These are phyloP conservation scores for Entomortierella lignicola DNA, from an alignment of 192 early-diverging fungal species.

Conservation along the genomic window DNA sequence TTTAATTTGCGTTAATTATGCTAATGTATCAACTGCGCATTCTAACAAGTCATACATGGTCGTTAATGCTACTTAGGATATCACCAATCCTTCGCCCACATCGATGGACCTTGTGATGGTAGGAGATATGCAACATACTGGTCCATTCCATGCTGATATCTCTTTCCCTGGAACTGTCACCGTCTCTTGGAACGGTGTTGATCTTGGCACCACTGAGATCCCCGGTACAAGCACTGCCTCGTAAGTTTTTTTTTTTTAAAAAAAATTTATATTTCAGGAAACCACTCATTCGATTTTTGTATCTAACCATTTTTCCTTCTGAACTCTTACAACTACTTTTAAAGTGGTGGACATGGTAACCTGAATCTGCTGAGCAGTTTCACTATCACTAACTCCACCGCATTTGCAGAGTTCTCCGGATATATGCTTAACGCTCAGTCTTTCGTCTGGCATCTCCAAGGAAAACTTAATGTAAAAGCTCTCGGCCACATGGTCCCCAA, in stretches of 20 bases:
- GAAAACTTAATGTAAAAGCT: constrained; percentile 56
- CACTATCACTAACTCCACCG: constrained; percentile 50
- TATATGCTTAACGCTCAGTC: constrained; percentile 59
- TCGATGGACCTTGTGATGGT: constrained; percentile 24
- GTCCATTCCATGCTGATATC: constrained; percentile 60
- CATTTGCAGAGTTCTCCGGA: constrained; percentile 59
- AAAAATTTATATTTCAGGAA: too few relatives aligned
- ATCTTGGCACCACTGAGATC: constrained; percentile 20
- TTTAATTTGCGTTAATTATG: background rate
- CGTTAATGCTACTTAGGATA: constrained; percentile 14
- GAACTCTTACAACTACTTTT: background rate
- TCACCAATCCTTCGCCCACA: constrained; percentile 18
- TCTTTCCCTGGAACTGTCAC: constrained; percentile 47
- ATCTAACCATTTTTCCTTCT: background rate
- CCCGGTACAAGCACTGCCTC: constrained; percentile 10
- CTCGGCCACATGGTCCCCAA: constrained; percentile 55
- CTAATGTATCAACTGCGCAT: too few relatives aligned
- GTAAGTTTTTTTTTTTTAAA: background rate
- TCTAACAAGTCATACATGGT: too few relatives aligned
- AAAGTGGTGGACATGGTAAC: constrained; percentile 22
- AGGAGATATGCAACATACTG: constrained; percentile 49
- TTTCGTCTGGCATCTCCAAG: constrained; percentile 62
- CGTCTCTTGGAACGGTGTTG: constrained; percentile 48
- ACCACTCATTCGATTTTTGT: too few relatives aligned
- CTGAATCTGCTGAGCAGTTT: constrained; percentile 38